These are phyloP conservation scores for Aspergillus ostianus DNA, from an alignment of 495 filamentous ascomycete genomes.

Conservation along the genomic window DNA sequence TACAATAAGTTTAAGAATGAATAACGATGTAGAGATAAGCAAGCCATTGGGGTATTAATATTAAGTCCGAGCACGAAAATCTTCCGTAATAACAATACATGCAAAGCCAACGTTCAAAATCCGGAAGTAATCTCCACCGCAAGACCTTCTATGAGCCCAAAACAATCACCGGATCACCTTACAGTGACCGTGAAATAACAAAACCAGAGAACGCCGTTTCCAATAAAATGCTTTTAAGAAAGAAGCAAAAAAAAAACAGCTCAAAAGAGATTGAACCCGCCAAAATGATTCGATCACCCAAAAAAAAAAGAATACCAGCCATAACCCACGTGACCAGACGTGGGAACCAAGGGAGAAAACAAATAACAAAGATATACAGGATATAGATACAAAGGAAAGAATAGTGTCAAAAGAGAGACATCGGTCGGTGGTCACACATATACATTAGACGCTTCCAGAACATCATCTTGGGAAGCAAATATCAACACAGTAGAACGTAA, in stretches of 20 bases:
- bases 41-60: slow-evolving; percentile 28
- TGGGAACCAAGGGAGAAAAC: slow-evolving; percentile 10
- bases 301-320: slow-evolving; percentile 6
- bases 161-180: slow-evolving; percentile 8
- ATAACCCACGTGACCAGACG: slow-evolving; percentile 20
- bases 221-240: slow-evolving; percentile 6
- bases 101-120: slow-evolving; percentile 10
- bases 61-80: slow-evolving; percentile 18
- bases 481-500: slow-evolving; percentile 8
- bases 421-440: slow-evolving; percentile 24
- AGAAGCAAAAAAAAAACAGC: slow-evolving; percentile 19
- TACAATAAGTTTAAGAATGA: not conserved
- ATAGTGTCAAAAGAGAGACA: slow-evolving; percentile 21
- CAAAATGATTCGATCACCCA: not conserved
- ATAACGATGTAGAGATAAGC: slow-evolving; percentile 4
- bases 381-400: slow-evolving; percentile 37
- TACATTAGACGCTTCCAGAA: slow-evolving; percentile 28
- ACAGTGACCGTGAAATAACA: slow-evolving; percentile 2
- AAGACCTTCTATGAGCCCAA: slow-evolving; percentile 1
- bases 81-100: slow-evolving; percentile 15
- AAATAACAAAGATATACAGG: slow-evolving; percentile 31
- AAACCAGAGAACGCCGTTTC: slow-evolving; percentile 4
- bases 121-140: slow-evolving; percentile 1
- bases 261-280: not conserved
- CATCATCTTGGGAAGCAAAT: slow-evolving; percentile 24